Base-by-base conservation (phyloP, 1,284 basidiomycete species). In the Puccinia coronata region DNA sequence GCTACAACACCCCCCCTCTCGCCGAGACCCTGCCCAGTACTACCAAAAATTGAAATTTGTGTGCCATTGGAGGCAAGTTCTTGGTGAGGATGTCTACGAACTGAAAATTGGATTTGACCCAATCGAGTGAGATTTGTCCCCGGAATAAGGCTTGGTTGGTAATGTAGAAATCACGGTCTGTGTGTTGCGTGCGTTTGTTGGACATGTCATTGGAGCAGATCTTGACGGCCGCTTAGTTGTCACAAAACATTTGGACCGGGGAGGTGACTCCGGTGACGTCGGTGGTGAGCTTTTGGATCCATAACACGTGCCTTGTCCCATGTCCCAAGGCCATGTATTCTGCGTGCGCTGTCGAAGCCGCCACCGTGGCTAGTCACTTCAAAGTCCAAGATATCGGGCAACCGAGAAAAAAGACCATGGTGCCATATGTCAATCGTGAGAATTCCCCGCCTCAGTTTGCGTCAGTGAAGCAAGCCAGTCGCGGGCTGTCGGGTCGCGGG, bases 301-400 rank as follows among this genome's bases (percentile, higher is more conserved):
- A 77, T 1, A 53, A 3, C 5, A 25, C 28, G 0, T 67, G 16
- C 41, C 47, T 8, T 2, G 41, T 28, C 0, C 39, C 75, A 0
- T 31, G 2, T 0, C 75, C 28, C n/a, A 77, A 0, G 0, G 75
- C 75, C 61, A 77, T 77, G 43, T 67, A 77, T 36, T 77, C 75
- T 2, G 59, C 61, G 14, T 65, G 59, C 1, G 53, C 39, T 2
- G 74, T 76, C 11, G 74, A 76, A 14, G 31, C 14, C 1, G 57
- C 74, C 0, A 76, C 57, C 0, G 57, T 63, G 0, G 57, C 28
- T 4, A 57, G 41, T 2, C 57, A 3, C 25, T 53, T 63, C 9
- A 61, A 77, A 1, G n/a, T n/a, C 75, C 75, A 77, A 3, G 61
- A 18, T 0, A 77, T 53, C 16, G 75, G 59, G 28, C 75, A 77